These are phyloP conservation scores for Acephala macrosclerotiorum DNA, from an alignment of 2,329 filamentous ascomycete species.

Conservation along the genomic window DNA sequence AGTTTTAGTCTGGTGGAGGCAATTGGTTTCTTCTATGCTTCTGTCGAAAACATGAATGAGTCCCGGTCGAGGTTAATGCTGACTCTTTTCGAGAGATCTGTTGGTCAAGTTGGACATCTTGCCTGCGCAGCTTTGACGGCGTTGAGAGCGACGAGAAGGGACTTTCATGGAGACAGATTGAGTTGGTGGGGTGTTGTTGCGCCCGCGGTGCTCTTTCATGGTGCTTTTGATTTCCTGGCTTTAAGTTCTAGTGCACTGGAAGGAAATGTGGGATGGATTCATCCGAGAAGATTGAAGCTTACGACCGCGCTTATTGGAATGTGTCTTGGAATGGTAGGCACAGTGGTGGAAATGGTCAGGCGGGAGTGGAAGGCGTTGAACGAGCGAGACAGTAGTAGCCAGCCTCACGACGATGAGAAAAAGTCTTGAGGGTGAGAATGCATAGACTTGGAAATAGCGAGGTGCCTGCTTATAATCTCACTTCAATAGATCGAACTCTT, in stretches of 20 bases:
- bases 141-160: constrained; percentile 21
- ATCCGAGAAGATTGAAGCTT: constrained; percentile 14
- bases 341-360: neutral
- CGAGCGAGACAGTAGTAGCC: no score
- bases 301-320: constrained; percentile 38
- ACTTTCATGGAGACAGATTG: constrained; percentile 23
- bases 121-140: constrained; percentile 21
- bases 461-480: no score
- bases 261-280: constrained; percentile 30
- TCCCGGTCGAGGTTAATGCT: constrained; percentile 8
- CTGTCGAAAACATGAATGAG: constrained; percentile 13
- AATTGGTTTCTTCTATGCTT: constrained; percentile 20
- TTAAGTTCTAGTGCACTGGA: constrained; percentile 21
- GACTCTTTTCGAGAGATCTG: constrained; percentile 16
- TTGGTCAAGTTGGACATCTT: constrained; percentile 21
- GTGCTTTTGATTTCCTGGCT: constrained; percentile 18
- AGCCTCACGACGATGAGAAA: no score
- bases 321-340: constrained; percentile 44
- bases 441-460: no score
- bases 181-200: constrained; percentile 24
- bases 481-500: no score
- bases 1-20: constrained; percentile 22
- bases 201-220: constrained; percentile 22
- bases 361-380: constrained; percentile 13
- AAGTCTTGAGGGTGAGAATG: no score